Evolutionary conservation across 2,329 filamentous ascomycete species (phyloP).

Genomic region (Tolypocladium amazonense): DNA sequence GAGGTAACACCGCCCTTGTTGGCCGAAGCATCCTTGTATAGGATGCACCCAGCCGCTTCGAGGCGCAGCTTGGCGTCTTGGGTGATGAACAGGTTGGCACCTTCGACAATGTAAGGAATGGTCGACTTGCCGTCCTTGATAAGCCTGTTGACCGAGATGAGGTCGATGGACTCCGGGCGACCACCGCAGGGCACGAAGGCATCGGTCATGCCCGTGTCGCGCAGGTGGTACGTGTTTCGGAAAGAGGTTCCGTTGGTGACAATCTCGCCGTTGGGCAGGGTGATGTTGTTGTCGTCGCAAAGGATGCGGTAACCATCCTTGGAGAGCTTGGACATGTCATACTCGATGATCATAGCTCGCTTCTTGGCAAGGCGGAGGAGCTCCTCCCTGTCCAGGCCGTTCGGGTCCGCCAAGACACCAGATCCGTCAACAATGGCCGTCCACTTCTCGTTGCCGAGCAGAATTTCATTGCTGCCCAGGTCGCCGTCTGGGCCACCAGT

Average conservation of each 20-base stretch:
- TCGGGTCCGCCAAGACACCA: constrained; percentile 86
- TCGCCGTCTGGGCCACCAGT: constrained; percentile 96
- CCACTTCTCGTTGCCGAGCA: constrained; percentile 93
- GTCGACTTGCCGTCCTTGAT: constrained; percentile 81
- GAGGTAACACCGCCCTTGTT: constrained; percentile 99
- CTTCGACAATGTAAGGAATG: constrained; percentile 94
- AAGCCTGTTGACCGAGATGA: constrained; percentile 75
- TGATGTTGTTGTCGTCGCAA: constrained; percentile 82
- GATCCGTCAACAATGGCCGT: constrained; percentile 91
- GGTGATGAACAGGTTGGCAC: constrained; percentile 96
- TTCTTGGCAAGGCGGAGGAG: constrained; percentile 74
- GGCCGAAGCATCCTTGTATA: constrained; percentile 96
- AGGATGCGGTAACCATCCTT: constrained; percentile 82
- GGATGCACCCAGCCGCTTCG: constrained; percentile 85
- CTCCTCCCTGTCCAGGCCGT: constrained; percentile 77
- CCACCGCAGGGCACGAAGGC: constrained; percentile 94
- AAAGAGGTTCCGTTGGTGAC: constrained; percentile 88
- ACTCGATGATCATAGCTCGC: constrained; percentile 83
- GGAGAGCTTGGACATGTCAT: constrained; percentile 76
- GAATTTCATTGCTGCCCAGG: constrained; percentile 93
- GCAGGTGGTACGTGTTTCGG: constrained; percentile 95
- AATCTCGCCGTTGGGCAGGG: constrained; percentile 76
- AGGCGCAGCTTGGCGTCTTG: constrained; percentile 94
- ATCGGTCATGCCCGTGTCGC: constrained; percentile 66
- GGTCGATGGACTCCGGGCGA: constrained; percentile 90